These are phyloP conservation scores for Aeschynomene evenia DNA, from an alignment of 306 rosid genomes.

Conservation along the genomic window DNA sequence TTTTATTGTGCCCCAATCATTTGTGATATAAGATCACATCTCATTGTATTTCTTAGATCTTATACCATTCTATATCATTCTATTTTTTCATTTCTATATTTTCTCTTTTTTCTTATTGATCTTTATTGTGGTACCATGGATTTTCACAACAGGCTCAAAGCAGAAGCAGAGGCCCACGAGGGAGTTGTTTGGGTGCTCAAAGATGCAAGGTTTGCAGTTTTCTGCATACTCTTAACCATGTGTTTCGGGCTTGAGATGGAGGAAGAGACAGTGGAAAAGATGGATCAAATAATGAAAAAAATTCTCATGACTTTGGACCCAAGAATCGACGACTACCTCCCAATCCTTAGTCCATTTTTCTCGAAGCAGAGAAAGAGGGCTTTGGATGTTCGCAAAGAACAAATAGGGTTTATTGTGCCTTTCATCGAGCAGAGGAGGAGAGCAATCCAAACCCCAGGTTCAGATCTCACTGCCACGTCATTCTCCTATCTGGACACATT, in stretches of 20 bases:
- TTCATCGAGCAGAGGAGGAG: constrained; percentile 60
- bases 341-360: constrained; percentile 71
- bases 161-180: constrained; percentile 56
- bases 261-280: constrained; percentile 60
- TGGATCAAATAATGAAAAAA: constrained; percentile 66
- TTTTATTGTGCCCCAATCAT: no score
- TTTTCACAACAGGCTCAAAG: constrained; percentile 45
- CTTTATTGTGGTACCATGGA: no score
- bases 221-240: constrained; percentile 78
- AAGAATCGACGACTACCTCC: constrained; percentile 80
- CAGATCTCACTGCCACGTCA: constrained; percentile 62
- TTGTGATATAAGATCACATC: no score
- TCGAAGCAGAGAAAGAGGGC: constrained; percentile 70
- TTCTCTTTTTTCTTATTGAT: no score
- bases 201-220: constrained; percentile 74
- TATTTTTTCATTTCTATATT: no score
- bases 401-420: constrained; percentile 56
- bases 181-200: constrained; percentile 67
- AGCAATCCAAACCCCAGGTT: constrained; percentile 69
- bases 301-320: constrained; percentile 70
- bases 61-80: no score
- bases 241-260: constrained; percentile 90
- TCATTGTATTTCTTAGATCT: no score
- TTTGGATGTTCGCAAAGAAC: constrained; percentile 56
- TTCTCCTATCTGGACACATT: constrained; percentile 93